A percentile compares a stretch with the other conserved stretches of the same genome.
Evolutionary conservation across 129 eudicot species (phyloP).

Genomic region (Deinandra increscens): DNA sequence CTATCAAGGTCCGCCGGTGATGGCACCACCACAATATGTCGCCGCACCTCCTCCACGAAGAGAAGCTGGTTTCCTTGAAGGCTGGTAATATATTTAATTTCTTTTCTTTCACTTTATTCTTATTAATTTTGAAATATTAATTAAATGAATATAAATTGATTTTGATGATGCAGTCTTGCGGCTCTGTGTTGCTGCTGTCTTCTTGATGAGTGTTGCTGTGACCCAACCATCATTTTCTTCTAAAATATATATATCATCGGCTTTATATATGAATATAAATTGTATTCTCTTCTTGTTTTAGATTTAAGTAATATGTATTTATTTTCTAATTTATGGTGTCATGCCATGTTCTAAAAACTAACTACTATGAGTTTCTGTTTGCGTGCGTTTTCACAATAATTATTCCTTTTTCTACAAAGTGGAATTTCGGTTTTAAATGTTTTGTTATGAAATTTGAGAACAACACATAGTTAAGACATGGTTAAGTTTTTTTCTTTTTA

Average conservation of each 20-base stretch:
- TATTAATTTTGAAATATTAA: neutral
- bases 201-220: constrained; percentile 88
- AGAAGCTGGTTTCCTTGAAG: constrained; percentile 80
- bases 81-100: constrained; percentile 49
- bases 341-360: neutral
- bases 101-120: neutral
- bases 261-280: too few species aligned
- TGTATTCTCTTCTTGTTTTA: neutral
- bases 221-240: constrained; percentile 68
- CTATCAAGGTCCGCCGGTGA: constrained; percentile 94
- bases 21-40: constrained; percentile 86
- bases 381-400: too few species aligned
- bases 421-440: too few species aligned
- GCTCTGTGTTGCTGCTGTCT: constrained; percentile 88
- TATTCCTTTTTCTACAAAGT: too few species aligned
- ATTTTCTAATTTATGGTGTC: neutral
- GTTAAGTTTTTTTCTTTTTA: too few species aligned
- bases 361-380: neutral
- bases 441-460: too few species aligned
- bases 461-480: too few species aligned
- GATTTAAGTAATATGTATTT: constrained; percentile 1
- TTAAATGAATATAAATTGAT: neutral
- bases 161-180: constrained; percentile 58
- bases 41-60: constrained; percentile 78
- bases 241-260: too few species aligned